These are phyloP conservation scores for Amyloporia xantha DNA, from an alignment of 768 basidiomycete genomes.

Conservation along the genomic window DNA sequence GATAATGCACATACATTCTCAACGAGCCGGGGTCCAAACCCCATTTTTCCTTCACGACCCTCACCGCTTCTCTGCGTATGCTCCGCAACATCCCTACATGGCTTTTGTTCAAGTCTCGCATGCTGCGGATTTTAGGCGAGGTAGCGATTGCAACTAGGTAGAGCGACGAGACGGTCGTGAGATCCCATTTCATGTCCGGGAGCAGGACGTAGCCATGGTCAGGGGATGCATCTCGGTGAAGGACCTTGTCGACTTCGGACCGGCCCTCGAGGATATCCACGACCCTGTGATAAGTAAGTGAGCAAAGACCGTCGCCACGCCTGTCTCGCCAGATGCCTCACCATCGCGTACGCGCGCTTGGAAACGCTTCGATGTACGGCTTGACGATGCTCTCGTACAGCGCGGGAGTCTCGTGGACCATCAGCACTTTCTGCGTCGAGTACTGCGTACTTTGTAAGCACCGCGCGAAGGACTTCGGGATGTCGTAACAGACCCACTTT, in stretches of 20 bases:
- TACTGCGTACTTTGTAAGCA: conserved; percentile 42
- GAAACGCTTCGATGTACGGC: conserved; percentile 76
- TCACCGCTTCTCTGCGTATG: conserved; percentile 52
- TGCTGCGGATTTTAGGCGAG: conserved; percentile 52
- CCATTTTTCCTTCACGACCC: conserved; percentile 56
- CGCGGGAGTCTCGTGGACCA: conserved; percentile 81
- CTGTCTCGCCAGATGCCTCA: too few species aligned
- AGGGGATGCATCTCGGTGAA: conserved; percentile 49
- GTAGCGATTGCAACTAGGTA: conserved; percentile 81
- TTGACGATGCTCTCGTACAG: conserved; percentile 64
- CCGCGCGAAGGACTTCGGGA: background rate
- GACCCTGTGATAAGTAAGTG: conserved; percentile 50
- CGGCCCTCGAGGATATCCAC: conserved; percentile 72
- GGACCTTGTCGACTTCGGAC: conserved; percentile 68
- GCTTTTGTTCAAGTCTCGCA: conserved; percentile 64
- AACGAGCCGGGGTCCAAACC: conserved; percentile 55
- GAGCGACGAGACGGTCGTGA: conserved; percentile 61
- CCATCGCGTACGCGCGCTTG: conserved; percentile 78
- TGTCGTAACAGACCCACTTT: conserved; percentile 44
- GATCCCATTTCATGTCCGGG: conserved; percentile 98
- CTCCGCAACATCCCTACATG: conserved; percentile 65
- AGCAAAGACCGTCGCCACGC: background rate
- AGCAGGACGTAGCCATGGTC: conserved; percentile 66
- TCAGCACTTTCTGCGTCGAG: conserved; percentile 57
- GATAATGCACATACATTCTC: conserved; percentile 88